Conservation (phyloP, 208 protist species). For the Naegleria gruberi region DNA sequence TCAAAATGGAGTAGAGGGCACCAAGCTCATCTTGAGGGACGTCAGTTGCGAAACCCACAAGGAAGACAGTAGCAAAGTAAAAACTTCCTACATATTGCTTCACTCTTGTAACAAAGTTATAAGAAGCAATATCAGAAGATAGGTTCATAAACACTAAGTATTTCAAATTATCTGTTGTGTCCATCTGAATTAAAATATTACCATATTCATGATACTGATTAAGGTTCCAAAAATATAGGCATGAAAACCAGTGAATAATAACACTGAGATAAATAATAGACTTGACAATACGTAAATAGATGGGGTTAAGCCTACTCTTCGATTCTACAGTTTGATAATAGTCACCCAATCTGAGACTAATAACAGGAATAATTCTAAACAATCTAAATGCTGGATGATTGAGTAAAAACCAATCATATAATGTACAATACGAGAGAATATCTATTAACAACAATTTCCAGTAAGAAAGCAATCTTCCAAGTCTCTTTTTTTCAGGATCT, state of each 20-base stretch:
- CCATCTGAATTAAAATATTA: neutral
- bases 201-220: neutral
- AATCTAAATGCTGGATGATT: neutral
- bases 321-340: neutral
- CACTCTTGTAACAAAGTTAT: neutral
- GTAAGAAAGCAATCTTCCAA: neutral
- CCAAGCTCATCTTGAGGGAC: neutral
- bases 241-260: neutral
- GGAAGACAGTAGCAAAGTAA: constrained; percentile 14
- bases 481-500: neutral
- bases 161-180: neutral
- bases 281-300: neutral
- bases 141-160: neutral
- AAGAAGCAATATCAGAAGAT: neutral
- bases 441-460: neutral
- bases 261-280: neutral
- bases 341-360: neutral
- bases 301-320: neutral
- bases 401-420: neutral
- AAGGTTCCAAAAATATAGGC: neutral
- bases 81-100: constrained; percentile 10
- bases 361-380: neutral
- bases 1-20: constrained; percentile 9
- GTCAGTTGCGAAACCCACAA: constrained; percentile 11
- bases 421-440: neutral